Base-by-base conservation (phyloP, 495 filamentous ascomycete genomes). In the Choiromyces venosus region DNA sequence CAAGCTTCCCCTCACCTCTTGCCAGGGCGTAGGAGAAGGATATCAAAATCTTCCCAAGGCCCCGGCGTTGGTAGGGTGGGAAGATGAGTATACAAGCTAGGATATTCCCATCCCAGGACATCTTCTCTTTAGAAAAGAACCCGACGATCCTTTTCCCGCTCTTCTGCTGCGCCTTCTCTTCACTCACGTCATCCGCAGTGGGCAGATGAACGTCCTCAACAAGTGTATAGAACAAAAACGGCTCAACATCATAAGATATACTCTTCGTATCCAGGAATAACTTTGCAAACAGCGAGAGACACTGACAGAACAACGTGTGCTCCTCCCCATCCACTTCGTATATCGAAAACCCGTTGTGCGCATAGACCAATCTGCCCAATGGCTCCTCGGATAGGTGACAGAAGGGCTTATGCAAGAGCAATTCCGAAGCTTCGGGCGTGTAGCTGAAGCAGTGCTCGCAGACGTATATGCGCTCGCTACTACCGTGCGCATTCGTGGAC, bases 31-130 rank as follows among this genome's bases (percentile, higher is more conserved):
- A 99, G 68, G 91, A 94, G 14, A 94, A 89, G 56, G 92, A 93
- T 88, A 98, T 98, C 66, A 99, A 86, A 66, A 97, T 84, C 71
- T 93, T 90, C 10, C 95, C 95, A 4, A 97, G 87, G 19, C 93
- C 93, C 75, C 91, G 92, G 68, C 90, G 88, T 81, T 98, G 95
- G 87, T 94, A 98, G 1, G 95, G 95, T 3, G 96, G 95, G 81
- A 99, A 97, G 16, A 99, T 87, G 36, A 97, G 85, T 73, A 99
- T 99, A 81, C 95, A 99, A 4, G 95, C 95, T 0, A 99, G 87
- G 76, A 98, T 99, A 82, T 98, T 97, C 78, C 95, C 92, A 80
- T 99, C 95, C 95, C 95, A 99, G 5, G 92, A 95, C 83, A 97
- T 90, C 79, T 98, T 98, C 84, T 99, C 95, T 81, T 98, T 98